These are phyloP conservation scores for Periconia sp. DNA, from an alignment of 2,329 filamentous ascomycete genomes.

Conservation along the genomic window DNA sequence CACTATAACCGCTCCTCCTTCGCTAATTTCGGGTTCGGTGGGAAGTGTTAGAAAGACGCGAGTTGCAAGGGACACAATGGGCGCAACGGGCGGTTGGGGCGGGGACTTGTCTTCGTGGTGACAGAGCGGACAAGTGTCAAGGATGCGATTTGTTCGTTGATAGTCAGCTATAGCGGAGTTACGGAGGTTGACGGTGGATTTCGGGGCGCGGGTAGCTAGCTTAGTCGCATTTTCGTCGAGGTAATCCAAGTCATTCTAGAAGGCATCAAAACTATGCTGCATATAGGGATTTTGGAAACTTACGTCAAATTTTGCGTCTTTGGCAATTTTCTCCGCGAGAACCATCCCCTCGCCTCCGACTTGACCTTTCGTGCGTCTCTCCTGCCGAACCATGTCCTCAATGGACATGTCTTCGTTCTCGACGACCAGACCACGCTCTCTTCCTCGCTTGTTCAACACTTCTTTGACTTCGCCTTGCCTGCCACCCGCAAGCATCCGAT, in stretches of 20 bases:
- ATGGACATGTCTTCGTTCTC: slow-evolving; percentile 96
- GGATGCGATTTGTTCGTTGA: slow-evolving; percentile 83
- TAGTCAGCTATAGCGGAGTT: slow-evolving; percentile 88
- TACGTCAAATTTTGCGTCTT: slow-evolving; percentile 84
- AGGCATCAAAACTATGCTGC: slow-evolving; percentile 61
- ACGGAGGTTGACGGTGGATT: slow-evolving; percentile 85
- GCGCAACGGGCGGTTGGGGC: slow-evolving; percentile 73
- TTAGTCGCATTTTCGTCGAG: slow-evolving; percentile 96
- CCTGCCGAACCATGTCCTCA: slow-evolving; percentile 96
- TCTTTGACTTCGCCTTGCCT: slow-evolving; percentile 76
- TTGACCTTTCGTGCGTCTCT: slow-evolving; percentile 81
- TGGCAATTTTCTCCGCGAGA: slow-evolving; percentile 90
- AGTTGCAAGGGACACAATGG: slow-evolving; percentile 84
- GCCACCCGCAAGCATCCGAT: slow-evolving; percentile 82
- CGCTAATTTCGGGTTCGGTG: slow-evolving; percentile 84
- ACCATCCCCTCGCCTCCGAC: slow-evolving; percentile 79
- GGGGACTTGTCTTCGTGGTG: slow-evolving; percentile 84
- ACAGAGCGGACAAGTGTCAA: slow-evolving; percentile 89
- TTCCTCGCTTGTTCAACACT: slow-evolving; percentile 79
- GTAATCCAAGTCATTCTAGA: slow-evolving; percentile 84
- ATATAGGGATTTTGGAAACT: slow-evolving; percentile 78
- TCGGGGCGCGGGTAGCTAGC: slow-evolving; percentile 84
- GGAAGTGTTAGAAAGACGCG: slow-evolving; percentile 86
- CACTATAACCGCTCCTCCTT: slow-evolving; percentile 85
- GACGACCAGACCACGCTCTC: slow-evolving; percentile 81